These are phyloP conservation scores for Podospora australis DNA, from an alignment of 495 filamentous ascomycete genomes.

Conservation along the genomic window DNA sequence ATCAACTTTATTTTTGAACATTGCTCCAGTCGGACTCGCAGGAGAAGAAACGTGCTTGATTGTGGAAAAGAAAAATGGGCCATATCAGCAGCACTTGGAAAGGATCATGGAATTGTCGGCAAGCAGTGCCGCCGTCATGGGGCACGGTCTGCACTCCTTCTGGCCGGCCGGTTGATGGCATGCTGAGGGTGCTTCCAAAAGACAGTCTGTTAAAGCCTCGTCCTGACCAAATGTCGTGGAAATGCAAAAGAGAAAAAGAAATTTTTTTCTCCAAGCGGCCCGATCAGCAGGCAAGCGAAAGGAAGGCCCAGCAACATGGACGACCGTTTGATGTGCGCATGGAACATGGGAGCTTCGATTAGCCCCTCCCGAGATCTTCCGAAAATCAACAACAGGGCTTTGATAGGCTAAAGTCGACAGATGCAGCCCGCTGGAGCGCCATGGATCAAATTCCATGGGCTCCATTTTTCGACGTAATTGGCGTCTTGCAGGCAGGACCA, in stretches of 20 bases:
- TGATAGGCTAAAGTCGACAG: slow-evolving; percentile 19
- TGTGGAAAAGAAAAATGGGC: too few species aligned
- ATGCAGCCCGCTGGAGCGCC: background rate
- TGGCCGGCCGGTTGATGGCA: background rate
- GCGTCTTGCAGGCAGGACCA: slow-evolving; percentile 5
- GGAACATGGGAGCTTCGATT: background rate
- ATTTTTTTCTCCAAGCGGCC: slow-evolving; percentile 6
- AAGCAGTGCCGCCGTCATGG: slow-evolving; percentile 1
- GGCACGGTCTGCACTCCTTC: slow-evolving; percentile 8
- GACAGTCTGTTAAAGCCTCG: background rate
- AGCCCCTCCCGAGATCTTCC: slow-evolving; percentile 13
- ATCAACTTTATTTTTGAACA: too few species aligned
- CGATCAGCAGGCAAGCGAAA: slow-evolving; percentile 1
- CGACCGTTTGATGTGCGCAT: slow-evolving; percentile 3
- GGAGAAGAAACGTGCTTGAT: slow-evolving; percentile 9
- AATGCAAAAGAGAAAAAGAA: background rate
- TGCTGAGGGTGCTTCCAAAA: background rate
- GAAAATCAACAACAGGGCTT: slow-evolving; percentile 6
- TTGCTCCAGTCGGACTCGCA: slow-evolving; percentile 12
- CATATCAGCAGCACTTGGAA: background rate
- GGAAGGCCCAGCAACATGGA: slow-evolving; percentile 5
- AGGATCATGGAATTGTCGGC: slow-evolving; percentile 1
- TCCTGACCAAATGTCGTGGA: background rate
- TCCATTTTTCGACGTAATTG: background rate
- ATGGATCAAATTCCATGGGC: background rate